phyloP scores from a whole-genome alignment of 495 filamentous ascomycete genomes.

The Amniculicola lignicola region DNA sequence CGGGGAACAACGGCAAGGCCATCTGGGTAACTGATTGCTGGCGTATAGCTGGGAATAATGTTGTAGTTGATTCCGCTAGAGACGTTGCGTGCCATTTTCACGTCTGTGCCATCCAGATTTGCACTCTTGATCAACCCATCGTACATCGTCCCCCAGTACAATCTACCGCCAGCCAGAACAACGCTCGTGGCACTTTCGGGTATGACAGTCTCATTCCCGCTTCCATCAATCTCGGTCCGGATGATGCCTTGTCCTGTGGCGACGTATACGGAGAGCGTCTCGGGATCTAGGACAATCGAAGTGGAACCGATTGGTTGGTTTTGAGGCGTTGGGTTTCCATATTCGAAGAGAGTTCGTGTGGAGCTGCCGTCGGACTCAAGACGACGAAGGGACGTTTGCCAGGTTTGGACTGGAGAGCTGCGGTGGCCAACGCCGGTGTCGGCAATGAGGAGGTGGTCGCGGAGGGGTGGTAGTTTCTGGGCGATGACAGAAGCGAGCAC shows the following conservation, averaged over 20 bases:
- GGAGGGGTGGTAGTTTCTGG: neutral
- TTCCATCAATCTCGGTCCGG: neutral
- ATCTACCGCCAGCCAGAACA: neutral
- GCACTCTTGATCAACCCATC: neutral
- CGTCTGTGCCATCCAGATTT: neutral
- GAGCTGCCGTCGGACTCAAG: neutral
- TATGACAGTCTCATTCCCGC: neutral
- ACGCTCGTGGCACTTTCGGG: neutral
- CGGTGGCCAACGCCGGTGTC: constrained; percentile 4
- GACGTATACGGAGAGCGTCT: neutral
- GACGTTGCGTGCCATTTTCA: neutral
- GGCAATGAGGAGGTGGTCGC: neutral
- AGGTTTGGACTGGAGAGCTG: neutral
- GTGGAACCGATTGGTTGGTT: neutral
- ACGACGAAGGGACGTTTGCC: neutral
- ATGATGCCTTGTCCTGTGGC: neutral
- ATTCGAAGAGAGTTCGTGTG: neutral
- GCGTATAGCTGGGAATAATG: neutral
- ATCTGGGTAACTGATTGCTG: neutral
- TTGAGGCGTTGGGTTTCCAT: neutral
- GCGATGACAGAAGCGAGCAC: neutral
- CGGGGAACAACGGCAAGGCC: neutral
- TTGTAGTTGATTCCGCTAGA: neutral
- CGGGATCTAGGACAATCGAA: neutral
- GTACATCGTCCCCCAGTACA: neutral